phyloP scores from a whole-genome alignment of 2,329 filamentous ascomycete genomes.

The Mycogone perniciosa region DNA sequence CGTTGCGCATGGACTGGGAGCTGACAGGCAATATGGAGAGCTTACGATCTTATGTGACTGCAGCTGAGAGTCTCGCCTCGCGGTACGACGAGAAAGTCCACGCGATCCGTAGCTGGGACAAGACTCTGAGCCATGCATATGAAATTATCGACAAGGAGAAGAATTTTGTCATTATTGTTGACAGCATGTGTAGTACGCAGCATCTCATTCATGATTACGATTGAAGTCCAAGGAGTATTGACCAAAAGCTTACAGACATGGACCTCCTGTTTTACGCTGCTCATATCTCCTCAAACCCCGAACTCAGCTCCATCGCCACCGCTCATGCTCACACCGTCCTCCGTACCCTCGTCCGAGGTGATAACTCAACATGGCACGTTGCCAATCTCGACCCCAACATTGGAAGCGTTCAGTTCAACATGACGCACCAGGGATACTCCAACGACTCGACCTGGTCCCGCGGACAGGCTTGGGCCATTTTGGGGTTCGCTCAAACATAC shows the following conservation, averaged over 20 bases:
- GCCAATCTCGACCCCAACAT: constrained; percentile 38
- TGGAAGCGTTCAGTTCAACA: constrained; percentile 29
- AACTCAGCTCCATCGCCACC: constrained; percentile 30
- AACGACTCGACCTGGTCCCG: constrained; percentile 40
- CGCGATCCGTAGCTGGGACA: constrained; percentile 45
- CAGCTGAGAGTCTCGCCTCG: constrained; percentile 37
- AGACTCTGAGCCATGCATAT: constrained; percentile 21
- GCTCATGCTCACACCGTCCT: constrained; percentile 34
- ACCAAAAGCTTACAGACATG: constrained; percentile 18
- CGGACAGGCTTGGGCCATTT: constrained; percentile 44
- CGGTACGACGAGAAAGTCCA: constrained; percentile 35
- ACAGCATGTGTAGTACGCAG: constrained; percentile 31
- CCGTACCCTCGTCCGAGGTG: constrained; percentile 29
- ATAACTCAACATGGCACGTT: constrained; percentile 34
- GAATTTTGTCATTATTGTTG: constrained; percentile 35
- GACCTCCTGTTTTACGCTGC: constrained; percentile 35
- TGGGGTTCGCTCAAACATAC: constrained; percentile 44
- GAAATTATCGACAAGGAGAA: constrained; percentile 23
- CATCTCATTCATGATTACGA: no score
- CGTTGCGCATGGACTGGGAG: constrained; percentile 41
- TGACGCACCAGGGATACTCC: constrained; percentile 41
- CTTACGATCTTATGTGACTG: constrained; percentile 34
- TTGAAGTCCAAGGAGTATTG: background rate
- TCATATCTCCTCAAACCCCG: constrained; percentile 22
- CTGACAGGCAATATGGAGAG: constrained; percentile 35